Percentiles rank a stretch among this genome's conserved stretches.
Conservation (phyloP, 2,329 filamentous ascomycete species). For the Talaromyces sp. region DNA sequence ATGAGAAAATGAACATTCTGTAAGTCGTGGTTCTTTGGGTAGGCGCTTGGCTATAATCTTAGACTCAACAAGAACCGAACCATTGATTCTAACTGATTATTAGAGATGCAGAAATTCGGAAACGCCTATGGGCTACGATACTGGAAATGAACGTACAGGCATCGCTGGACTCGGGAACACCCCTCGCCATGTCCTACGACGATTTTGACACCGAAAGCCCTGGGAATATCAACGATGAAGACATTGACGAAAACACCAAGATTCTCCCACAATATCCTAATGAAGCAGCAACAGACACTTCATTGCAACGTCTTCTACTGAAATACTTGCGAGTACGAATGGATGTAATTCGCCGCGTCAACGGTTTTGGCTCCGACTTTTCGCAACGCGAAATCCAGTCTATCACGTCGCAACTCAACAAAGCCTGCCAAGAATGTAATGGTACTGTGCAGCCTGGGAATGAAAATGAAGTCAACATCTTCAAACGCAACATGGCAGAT, state of each 20-base stretch:
- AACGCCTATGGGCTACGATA: conserved; percentile 30
- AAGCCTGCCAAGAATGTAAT: not conserved
- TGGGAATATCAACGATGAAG: conserved; percentile 16
- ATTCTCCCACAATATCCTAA: not conserved
- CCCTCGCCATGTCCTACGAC: conserved; percentile 20
- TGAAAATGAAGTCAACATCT: not conserved
- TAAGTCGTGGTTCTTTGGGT: not conserved
- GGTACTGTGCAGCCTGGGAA: not conserved
- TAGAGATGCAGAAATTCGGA: conserved; percentile 21
- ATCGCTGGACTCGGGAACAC: conserved; percentile 24
- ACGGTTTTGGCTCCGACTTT: not conserved
- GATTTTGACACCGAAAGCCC: conserved; percentile 28
- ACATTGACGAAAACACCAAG: conserved; percentile 18
- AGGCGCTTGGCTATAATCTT: not conserved
- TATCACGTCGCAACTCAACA: not conserved
- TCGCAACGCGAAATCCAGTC: not conserved
- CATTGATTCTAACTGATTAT: not conserved
- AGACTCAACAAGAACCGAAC: not conserved
- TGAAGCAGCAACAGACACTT: not conserved
- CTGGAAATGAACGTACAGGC: conserved; percentile 28
- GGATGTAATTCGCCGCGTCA: conserved; percentile 3
- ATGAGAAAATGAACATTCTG: conserved; percentile 16
- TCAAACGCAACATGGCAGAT: conserved; percentile 1
- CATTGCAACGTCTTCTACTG: not conserved
- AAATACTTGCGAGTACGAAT: not conserved